Conservation (phyloP, 768 basidiomycete genomes). For the Termitomyces sp. region DNA sequence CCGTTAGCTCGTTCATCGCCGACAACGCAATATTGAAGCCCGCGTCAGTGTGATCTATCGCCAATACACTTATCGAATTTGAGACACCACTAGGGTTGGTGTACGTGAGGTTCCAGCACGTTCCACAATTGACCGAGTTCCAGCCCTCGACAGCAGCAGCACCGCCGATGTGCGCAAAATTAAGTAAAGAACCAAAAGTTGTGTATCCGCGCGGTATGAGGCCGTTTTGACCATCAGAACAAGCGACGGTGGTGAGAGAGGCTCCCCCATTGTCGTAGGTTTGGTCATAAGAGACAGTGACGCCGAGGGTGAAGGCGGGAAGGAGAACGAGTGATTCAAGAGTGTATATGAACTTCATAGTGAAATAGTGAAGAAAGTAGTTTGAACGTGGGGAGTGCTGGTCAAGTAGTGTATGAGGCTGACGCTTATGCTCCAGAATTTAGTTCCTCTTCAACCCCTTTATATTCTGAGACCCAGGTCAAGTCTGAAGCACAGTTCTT, state of each 20-base stretch:
- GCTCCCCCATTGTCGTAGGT: conserved; percentile 31
- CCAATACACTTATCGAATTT: conserved; percentile 35
- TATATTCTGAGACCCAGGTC: background rate
- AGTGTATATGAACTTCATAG: conserved; percentile 28
- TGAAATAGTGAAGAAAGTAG: background rate
- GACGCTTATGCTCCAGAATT: background rate
- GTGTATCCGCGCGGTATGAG: conserved; percentile 29
- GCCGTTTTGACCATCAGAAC: conserved; percentile 44
- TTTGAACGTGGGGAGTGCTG: background rate
- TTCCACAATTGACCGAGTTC: conserved; percentile 42
- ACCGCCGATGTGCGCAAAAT: conserved; percentile 50
- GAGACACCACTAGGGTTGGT: conserved; percentile 16
- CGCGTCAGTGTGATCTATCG: conserved; percentile 32
- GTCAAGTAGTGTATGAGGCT: background rate
- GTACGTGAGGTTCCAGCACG: conserved; percentile 50
- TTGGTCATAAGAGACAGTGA: conserved; percentile 27
- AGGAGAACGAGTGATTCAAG: conserved; percentile 11
- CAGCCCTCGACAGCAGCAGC: conserved; percentile 37
- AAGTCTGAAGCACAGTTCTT: background rate
- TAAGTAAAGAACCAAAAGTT: conserved; percentile 40
- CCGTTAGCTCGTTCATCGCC: conserved; percentile 29
- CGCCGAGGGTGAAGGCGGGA: background rate
- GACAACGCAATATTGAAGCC: conserved; percentile 21
- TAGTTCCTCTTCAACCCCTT: background rate
- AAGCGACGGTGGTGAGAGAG: conserved; percentile 34